These are phyloP conservation scores for Cylindrotheca fusiformis DNA, from an alignment of 108 stramenopile genomes.

Conservation along the genomic window DNA sequence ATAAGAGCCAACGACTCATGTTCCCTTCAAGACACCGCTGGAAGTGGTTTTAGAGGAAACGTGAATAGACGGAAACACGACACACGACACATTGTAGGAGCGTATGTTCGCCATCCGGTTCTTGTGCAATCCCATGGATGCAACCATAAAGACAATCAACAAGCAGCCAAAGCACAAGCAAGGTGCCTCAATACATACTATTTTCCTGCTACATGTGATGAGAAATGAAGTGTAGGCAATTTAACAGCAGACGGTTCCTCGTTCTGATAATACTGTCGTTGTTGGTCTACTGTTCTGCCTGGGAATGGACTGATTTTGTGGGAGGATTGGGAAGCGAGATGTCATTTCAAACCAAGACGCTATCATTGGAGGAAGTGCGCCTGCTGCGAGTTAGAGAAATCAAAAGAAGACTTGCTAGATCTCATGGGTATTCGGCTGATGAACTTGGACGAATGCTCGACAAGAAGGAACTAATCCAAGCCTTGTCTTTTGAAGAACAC, in stretches of 20 bases:
- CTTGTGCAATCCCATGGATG: no score
- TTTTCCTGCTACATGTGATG: no score
- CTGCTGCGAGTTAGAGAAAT: conserved; percentile 80
- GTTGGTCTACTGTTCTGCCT: not conserved
- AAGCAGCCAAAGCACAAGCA: no score
- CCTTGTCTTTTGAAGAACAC: conserved; percentile 80
- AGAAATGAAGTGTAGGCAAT: no score
- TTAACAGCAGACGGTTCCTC: not conserved
- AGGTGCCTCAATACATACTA: no score
- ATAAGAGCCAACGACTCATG: no score
- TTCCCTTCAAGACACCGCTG: no score
- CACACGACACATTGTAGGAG: no score
- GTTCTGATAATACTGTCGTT: not conserved
- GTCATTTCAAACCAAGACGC: conserved; percentile 31
- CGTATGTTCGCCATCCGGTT: no score
- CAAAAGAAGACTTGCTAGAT: conserved; percentile 67
- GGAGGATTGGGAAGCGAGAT: not conserved
- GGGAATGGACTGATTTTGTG: conserved; percentile 33
- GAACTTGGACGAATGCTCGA: conserved; percentile 84
- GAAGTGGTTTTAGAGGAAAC: no score
- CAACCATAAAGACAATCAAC: no score
- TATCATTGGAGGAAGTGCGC: conserved; percentile 66
- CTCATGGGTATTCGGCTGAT: conserved; percentile 77
- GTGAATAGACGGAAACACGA: no score
- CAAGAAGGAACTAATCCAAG: conserved; percentile 84